phyloP scores from a whole-genome alignment of 768 basidiomycete genomes.

The Auricularia cornea region DNA sequence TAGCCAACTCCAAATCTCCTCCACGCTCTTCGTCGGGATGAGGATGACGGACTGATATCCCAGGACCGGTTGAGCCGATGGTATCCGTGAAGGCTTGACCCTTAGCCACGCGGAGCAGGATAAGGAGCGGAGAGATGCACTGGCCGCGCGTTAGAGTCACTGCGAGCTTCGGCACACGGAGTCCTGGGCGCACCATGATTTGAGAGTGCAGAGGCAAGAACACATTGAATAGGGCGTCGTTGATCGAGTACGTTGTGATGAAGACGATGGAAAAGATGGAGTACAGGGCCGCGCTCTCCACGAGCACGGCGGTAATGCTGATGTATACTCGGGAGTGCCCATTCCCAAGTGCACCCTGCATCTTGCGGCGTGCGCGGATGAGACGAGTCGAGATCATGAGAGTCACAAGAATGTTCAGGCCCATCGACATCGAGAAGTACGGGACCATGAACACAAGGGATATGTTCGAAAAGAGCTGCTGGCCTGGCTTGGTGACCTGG shows the following conservation, averaged over 20 bases:
- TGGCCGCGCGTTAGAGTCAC: no score
- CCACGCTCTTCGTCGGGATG: no score
- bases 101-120: no score
- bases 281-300: slow-evolving; percentile 30
- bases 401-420: slow-evolving; percentile 27
- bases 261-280: slow-evolving; percentile 20
- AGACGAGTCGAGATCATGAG: slow-evolving; percentile 25
- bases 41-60: no score
- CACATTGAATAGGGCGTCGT: background rate
- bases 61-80: no score
- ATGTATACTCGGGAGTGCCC: background rate
- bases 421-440: slow-evolving; percentile 16
- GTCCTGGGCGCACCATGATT: no score
- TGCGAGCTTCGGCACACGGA: no score
- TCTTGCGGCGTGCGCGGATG: slow-evolving; percentile 3
- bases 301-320: slow-evolving; percentile 17
- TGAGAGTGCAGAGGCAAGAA: no score
- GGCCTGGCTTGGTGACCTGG: background rate
- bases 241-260: slow-evolving; percentile 20
- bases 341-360: slow-evolving; percentile 14
- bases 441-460: background rate
- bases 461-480: background rate
- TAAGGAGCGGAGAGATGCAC: no score
- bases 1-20: no score
- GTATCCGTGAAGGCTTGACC: no score